Conservation (phyloP, 345 rosid genomes). For the Murraya paniculata region DNA sequence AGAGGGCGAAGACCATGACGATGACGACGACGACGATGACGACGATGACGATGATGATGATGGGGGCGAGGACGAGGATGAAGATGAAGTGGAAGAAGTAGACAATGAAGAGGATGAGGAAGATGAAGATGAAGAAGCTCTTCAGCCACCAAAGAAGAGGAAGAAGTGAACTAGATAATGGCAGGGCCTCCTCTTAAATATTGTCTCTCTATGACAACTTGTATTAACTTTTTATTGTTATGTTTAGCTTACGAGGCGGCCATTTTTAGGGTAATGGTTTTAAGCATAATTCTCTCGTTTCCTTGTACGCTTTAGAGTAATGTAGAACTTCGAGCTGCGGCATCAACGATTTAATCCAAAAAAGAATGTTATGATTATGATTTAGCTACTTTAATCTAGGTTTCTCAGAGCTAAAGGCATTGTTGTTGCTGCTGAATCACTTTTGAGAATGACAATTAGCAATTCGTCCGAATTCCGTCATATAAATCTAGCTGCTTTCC, state of each 20-base stretch:
- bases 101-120: slow-evolving; percentile 55
- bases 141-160: slow-evolving; percentile 94
- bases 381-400: slow-evolving; percentile 10
- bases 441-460: too few species aligned
- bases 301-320: slow-evolving; percentile 26
- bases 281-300: slow-evolving; percentile 25
- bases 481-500: too few species aligned
- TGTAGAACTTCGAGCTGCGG: slow-evolving; percentile 31
- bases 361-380: slow-evolving; percentile 17
- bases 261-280: slow-evolving; percentile 21
- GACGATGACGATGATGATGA: slow-evolving; percentile 39
- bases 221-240: slow-evolving; percentile 16
- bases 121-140: slow-evolving; percentile 76
- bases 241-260: slow-evolving; percentile 15
- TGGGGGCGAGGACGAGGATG: slow-evolving; percentile 38
- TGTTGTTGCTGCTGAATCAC: too few species aligned
- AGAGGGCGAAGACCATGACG: slow-evolving; percentile 20
- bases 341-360: slow-evolving; percentile 14
- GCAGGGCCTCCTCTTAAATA: slow-evolving; percentile 20
- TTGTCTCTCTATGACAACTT: slow-evolving; percentile 22
- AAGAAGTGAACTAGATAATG: slow-evolving; percentile 57
- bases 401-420: background rate
- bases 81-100: slow-evolving; percentile 35
- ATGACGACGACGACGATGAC: slow-evolving; percentile 9
- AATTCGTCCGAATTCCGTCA: too few species aligned